Evolutionary conservation across 345 rosid genomes (phyloP).

Genomic region (Excoecaria agallocha): DNA sequence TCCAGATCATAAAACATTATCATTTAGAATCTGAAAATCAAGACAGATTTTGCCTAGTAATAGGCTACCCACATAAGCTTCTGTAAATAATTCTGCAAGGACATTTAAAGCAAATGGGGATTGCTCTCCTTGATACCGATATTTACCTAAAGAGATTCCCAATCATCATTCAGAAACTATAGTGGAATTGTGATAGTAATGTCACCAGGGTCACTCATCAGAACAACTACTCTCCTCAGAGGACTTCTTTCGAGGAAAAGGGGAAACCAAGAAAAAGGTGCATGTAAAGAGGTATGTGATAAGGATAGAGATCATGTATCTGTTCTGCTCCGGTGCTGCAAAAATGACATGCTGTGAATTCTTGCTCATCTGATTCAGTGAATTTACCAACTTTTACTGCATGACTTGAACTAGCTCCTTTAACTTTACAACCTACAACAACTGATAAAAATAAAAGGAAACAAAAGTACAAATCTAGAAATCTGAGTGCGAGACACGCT

Average conservation of each 20-base stretch:
- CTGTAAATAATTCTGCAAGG: not conserved
- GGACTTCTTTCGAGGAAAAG: not conserved
- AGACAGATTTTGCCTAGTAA: not conserved
- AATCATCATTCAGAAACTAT: not conserved
- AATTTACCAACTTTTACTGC: not conserved
- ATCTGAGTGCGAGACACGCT: not conserved
- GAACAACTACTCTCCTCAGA: not conserved
- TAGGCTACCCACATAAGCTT: not conserved
- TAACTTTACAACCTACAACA: not conserved
- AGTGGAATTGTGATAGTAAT: conserved; percentile 15
- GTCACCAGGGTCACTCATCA: conserved; percentile 2
- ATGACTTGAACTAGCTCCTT: not conserved
- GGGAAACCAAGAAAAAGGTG: not conserved
- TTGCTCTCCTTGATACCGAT: not conserved
- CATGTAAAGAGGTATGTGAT: not conserved
- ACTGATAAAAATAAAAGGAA: not conserved
- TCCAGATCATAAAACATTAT: not conserved
- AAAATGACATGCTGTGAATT: not conserved
- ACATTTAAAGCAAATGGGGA: not conserved
- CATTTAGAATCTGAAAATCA: not conserved
- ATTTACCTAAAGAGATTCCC: conserved; percentile 11
- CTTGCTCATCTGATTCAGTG: not conserved
- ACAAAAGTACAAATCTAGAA: not conserved
- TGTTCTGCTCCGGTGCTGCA: not conserved
- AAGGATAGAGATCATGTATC: not conserved